Evolutionary conservation across 2,329 filamentous ascomycete species (phyloP).

Genomic region (Pezicula carpinea): DNA sequence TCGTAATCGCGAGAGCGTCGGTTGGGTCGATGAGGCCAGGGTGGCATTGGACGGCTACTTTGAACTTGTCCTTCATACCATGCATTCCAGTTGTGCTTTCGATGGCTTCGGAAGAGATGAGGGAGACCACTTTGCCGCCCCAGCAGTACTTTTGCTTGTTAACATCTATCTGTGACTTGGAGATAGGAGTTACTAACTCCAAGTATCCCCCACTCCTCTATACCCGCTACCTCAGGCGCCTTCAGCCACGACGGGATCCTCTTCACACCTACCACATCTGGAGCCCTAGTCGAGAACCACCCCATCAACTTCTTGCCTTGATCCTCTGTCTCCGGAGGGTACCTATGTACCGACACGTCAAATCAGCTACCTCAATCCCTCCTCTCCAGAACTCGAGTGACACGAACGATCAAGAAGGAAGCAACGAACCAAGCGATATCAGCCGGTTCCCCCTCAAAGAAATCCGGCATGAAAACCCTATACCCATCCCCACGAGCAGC

Average conservation of each 20-base stretch:
- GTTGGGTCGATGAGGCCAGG: slow-evolving; percentile 58
- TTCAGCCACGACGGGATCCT: slow-evolving; percentile 6
- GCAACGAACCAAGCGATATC: slow-evolving; percentile 5
- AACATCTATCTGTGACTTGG: not conserved
- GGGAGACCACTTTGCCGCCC: slow-evolving; percentile 63
- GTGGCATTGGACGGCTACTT: slow-evolving; percentile 45
- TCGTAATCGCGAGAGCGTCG: slow-evolving; percentile 54
- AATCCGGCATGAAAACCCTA: slow-evolving; percentile 81
- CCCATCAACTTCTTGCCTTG: slow-evolving; percentile 18
- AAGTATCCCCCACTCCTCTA: slow-evolving; percentile 14
- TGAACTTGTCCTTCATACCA: slow-evolving; percentile 35
- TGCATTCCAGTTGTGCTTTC: too few relatives aligned
- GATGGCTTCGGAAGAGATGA: slow-evolving; percentile 41
- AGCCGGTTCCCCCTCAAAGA: slow-evolving; percentile 61
- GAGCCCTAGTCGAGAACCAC: slow-evolving; percentile 13
- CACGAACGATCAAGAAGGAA: too few relatives aligned
- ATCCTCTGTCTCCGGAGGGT: slow-evolving; percentile 11
- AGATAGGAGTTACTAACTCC: slow-evolving; percentile 21
- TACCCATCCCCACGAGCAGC: slow-evolving; percentile 43
- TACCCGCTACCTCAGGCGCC: slow-evolving; percentile 12
- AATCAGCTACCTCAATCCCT: not conserved
- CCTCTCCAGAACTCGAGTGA: too few relatives aligned
- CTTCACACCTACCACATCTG: slow-evolving; percentile 7
- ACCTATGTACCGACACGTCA: not conserved
- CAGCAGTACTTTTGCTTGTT: slow-evolving; percentile 48